Evolutionary conservation across 352 stramenopile genomes (phyloP).

Genomic region (Phytophthora boehmeriae): DNA sequence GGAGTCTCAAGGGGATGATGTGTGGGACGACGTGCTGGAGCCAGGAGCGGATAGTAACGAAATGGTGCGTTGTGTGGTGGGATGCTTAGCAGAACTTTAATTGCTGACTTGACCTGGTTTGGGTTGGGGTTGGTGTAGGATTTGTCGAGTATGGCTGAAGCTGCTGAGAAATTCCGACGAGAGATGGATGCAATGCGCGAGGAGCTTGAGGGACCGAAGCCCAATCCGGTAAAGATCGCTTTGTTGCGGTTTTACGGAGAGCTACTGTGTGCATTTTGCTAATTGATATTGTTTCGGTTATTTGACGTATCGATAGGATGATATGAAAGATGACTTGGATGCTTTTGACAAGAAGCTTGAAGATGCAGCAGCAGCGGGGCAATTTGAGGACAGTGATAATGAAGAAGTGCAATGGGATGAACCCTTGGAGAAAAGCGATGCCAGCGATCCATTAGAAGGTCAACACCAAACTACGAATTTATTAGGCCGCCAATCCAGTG

Average conservation of each 20-base stretch:
- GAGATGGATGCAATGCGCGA: constrained; percentile 88
- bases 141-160: constrained; percentile 78
- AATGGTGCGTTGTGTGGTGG: constrained; percentile 47
- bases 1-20: constrained; percentile 47
- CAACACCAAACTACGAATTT: constrained; percentile 15
- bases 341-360: constrained; percentile 84
- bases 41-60: constrained; percentile 56
- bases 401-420: constrained; percentile 78
- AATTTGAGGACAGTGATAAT: constrained; percentile 86
- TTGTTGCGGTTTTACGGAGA: not conserved
- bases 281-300: not conserved
- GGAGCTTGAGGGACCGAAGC: constrained; percentile 41
- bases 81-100: not conserved
- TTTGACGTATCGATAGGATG: constrained; percentile 29
- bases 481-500: constrained; percentile 23
- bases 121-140: constrained; percentile 47
- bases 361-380: constrained; percentile 64
- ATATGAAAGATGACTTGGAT: constrained; percentile 66
- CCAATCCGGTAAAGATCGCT: constrained; percentile 33
- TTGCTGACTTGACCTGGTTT: constrained; percentile 1
- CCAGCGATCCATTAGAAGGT: constrained; percentile 34
- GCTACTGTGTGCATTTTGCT: not conserved
- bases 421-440: constrained; percentile 24
- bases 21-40: constrained; percentile 83
- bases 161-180: constrained; percentile 80